phyloP scores from a whole-genome alignment of 257 asterid species.

The Perilla frutescens region DNA sequence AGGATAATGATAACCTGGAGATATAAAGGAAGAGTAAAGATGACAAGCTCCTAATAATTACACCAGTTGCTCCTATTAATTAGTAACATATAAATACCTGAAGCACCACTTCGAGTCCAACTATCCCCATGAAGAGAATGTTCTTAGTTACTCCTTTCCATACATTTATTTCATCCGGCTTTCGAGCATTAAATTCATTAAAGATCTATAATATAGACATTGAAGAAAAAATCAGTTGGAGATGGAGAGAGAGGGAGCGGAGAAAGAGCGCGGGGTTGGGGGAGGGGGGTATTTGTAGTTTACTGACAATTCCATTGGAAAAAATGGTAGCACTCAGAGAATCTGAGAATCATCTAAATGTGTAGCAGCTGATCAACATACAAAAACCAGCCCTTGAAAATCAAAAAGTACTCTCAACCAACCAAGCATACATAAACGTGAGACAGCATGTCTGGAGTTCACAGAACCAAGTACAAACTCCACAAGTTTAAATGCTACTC shows the following conservation, averaged over 20 bases:
- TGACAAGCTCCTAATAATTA: constrained; percentile 13
- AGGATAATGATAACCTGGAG: constrained; percentile 76
- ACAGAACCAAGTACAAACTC: neutral
- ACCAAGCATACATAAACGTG: neutral
- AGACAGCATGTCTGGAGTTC: constrained; percentile 1
- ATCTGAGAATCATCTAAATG: neutral
- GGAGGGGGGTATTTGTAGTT: too few species aligned
- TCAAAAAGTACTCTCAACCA: constrained; percentile 9
- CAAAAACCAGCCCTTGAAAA: neutral
- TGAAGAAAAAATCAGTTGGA: constrained; percentile 5
- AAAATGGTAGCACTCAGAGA: neutral
- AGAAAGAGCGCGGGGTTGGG: neutral
- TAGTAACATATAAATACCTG: constrained; percentile 62
- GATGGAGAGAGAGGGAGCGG: neutral
- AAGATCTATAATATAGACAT: constrained; percentile 60
- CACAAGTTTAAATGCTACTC: neutral
- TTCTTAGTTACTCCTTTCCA: constrained; percentile 78
- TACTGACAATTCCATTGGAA: constrained; percentile 3
- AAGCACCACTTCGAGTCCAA: constrained; percentile 72
- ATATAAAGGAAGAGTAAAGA: constrained; percentile 19
- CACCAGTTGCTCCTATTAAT: neutral
- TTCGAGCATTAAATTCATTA: constrained; percentile 90
- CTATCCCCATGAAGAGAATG: constrained; percentile 75
- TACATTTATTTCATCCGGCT: constrained; percentile 87
- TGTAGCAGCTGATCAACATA: neutral